Conservation (phyloP, 768 basidiomycete genomes). For the Pisolithus albus region DNA sequence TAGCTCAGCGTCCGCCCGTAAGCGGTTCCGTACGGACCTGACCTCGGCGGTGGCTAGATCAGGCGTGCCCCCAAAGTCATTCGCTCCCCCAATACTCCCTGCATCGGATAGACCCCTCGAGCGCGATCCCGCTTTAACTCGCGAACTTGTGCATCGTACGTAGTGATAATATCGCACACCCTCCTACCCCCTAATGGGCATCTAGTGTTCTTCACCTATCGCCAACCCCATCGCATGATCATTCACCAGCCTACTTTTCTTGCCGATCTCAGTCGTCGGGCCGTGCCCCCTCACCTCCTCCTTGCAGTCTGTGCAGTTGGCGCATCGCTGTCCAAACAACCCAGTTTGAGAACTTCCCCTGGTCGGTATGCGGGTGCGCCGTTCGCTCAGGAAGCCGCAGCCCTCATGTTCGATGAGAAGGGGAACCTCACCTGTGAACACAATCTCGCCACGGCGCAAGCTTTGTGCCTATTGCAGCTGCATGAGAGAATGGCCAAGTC, state of each 20-base stretch:
- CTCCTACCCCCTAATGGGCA: constrained; percentile 1
- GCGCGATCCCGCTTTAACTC: constrained; percentile 56
- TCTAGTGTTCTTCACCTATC: constrained; percentile 76
- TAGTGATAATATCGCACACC: constrained; percentile 3
- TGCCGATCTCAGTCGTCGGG: constrained; percentile 55
- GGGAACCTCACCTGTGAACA: constrained; percentile 54
- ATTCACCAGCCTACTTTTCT: constrained; percentile 78
- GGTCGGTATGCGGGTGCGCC: constrained; percentile 48
- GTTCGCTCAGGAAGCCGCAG: constrained; percentile 53
- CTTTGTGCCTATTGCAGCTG: constrained; percentile 64
- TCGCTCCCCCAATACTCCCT: constrained; percentile 28
- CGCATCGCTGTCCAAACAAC: constrained; percentile 66
- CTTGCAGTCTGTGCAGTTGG: constrained; percentile 74
- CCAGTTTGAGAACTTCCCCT: constrained; percentile 49
- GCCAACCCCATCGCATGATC: constrained; percentile 68
- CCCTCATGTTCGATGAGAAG: constrained; percentile 65
- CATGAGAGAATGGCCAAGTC: constrained; percentile 48
- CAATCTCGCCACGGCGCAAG: constrained; percentile 68
- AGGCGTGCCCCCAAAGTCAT: constrained; percentile 26
- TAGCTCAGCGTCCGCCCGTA: constrained; percentile 35
- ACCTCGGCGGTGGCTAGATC: constrained; percentile 31
- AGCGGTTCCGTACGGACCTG: constrained; percentile 43
- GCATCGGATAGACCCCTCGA: constrained; percentile 38
- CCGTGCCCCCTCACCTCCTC: constrained; percentile 64
- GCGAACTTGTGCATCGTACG: constrained; percentile 71